A percentile compares a stretch with the other conserved stretches of the same genome.
phyloP scores from a whole-genome alignment of 2,329 filamentous ascomycete species.

The Clonostachys sp. region DNA sequence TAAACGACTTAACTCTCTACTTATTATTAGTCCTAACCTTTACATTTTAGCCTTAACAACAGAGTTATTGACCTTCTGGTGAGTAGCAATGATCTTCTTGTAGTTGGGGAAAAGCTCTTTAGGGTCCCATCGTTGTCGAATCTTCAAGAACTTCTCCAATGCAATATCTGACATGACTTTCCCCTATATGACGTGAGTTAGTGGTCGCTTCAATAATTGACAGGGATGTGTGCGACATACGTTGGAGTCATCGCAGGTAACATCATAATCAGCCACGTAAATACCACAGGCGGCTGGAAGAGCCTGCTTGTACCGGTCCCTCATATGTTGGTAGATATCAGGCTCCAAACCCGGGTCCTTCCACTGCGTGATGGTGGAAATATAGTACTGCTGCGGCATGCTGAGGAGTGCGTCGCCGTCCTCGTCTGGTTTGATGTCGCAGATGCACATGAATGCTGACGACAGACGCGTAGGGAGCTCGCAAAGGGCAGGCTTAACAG shows the following conservation, averaged over 20 bases:
- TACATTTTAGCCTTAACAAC: no score
- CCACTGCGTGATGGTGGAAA: neutral
- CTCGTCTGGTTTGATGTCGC: neutral
- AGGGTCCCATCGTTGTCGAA: slow-evolving; percentile 8
- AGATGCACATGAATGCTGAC: neutral
- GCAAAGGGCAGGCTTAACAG: neutral
- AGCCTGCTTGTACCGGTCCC: neutral
- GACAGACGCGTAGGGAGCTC: neutral
- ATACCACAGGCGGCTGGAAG: neutral
- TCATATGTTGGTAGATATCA: neutral
- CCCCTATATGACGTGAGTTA: no score
- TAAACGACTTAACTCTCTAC: no score
- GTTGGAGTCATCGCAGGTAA: neutral
- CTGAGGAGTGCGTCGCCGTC: neutral
- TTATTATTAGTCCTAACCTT: no score
- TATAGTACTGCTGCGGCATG: neutral
- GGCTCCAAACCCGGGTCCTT: neutral
- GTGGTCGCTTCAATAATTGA: no score
- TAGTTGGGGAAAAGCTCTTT: slow-evolving; percentile 7
- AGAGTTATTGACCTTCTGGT: neutral
- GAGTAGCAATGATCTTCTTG: slow-evolving; percentile 4
- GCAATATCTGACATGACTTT: no score
- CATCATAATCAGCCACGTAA: neutral
- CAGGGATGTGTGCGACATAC: no score
- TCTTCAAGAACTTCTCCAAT: slow-evolving; percentile 2